Conservation (phyloP, 768 basidiomycete genomes). For the Mycena haematopus region DNA sequence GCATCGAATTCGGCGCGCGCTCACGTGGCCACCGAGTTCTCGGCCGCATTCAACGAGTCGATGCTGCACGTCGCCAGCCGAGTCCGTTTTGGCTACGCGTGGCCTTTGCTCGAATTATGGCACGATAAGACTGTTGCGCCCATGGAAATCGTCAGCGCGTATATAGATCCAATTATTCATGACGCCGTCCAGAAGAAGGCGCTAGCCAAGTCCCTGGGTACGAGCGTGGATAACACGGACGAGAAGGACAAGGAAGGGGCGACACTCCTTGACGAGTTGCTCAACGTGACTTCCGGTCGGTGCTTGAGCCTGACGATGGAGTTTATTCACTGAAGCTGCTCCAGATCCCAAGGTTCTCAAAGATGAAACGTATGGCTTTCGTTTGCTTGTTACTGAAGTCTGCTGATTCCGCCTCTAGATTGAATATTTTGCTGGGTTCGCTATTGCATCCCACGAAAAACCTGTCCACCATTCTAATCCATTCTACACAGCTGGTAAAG, state of each 20-base stretch:
- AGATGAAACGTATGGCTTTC: constrained; percentile 48
- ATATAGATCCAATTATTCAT: constrained; percentile 57
- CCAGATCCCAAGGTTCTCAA: constrained; percentile 53
- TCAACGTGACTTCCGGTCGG: constrained; percentile 54
- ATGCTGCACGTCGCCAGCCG: constrained; percentile 52
- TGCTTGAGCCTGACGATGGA: not conserved
- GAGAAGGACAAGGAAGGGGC: constrained; percentile 47
- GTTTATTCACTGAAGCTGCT: not conserved
- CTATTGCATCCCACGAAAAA: not conserved
- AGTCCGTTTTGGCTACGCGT: constrained; percentile 52
- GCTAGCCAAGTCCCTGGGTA: constrained; percentile 17
- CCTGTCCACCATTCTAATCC: not conserved
- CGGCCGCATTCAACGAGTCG: constrained; percentile 54
- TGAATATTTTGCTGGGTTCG: constrained; percentile 55
- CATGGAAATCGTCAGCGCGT: constrained; percentile 61
- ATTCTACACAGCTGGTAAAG: constrained; percentile 23
- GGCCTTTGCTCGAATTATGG: constrained; percentile 60
- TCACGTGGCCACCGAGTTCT: constrained; percentile 49
- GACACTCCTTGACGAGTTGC: constrained; percentile 63
- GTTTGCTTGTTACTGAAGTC: not conserved
- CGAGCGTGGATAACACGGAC: constrained; percentile 35
- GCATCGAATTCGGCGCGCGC: constrained; percentile 34
- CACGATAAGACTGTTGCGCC: constrained; percentile 51
- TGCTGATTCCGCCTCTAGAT: constrained; percentile 28
- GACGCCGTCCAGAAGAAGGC: constrained; percentile 55